Base-by-base conservation (phyloP, 805 yeast species). In the Nakazawaea sp. region DNA sequence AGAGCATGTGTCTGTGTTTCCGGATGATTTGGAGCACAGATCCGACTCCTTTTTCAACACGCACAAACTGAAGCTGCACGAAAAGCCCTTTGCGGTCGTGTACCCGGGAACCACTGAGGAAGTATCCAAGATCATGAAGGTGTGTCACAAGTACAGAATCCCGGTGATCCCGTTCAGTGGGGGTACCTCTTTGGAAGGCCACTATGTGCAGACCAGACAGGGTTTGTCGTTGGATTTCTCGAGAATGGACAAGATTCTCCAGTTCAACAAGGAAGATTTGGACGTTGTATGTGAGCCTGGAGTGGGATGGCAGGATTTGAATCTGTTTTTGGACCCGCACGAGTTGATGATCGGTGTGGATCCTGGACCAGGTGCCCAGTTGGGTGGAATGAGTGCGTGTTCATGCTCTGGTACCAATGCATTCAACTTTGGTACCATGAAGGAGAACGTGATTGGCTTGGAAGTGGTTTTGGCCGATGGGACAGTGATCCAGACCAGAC, bases 341-440 rank as follows among this genome's bases (percentile, higher is more conserved):
- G 70, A 68, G 1, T 51, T 73, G 15, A 48, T 79, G 50, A 74
- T 80, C 46, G 85, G 85, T 2, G 75, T 76, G 24, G 84, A 78
- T 51, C 76, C 89, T 2, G 89, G 88, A 8, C 81, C 85, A 43
- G 86, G 86, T 12, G 89, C 89, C 2, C 64, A 76, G 34, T 71
- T 81, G 41, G 88, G 82, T 20, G 89, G 89, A 3, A 81, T 82
- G 89, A 75, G 78, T 33, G 80, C 73, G 26, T 81, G 83, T 3
- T 73, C 81, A 7, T 82, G 86, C 34, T 75, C 83, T 12, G 89
- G 88, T 8, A 78, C 87, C n/a, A 81, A 81, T 49, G 86, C 89
- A 2, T 78, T 75, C 37, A 65, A 73, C 40, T 81, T 78, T 53
- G 89, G 89, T n/a, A 79, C 89, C 6, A 81, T 81, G 86, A 77